Conservation (phyloP, 1,139 yeast genomes). For the Wickerhamomyces sp. region DNA sequence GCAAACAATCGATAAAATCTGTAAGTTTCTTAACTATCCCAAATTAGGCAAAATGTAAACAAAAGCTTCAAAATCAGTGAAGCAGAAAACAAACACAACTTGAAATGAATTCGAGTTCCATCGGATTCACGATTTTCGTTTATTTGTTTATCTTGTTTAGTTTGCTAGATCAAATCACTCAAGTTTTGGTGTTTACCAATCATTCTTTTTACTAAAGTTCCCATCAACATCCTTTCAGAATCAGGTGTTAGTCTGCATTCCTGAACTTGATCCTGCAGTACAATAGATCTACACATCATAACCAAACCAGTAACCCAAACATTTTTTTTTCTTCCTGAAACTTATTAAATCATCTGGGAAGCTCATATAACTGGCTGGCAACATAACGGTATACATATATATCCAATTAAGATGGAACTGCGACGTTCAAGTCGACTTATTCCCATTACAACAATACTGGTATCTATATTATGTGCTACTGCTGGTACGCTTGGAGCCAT, state of each 20-base stretch:
- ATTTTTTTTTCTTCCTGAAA: too few relatives aligned
- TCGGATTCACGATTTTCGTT: too few relatives aligned
- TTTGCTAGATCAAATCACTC: too few relatives aligned
- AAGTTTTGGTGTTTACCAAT: too few relatives aligned
- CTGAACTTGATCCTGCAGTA: too few relatives aligned
- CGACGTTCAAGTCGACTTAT: slow-evolving; percentile 1
- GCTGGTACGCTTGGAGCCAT: slow-evolving; percentile 14
- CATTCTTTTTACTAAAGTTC: too few relatives aligned
- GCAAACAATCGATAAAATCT: background rate
- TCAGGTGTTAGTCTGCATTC: too few relatives aligned
- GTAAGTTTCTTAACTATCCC: background rate
- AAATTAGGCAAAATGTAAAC: slow-evolving; percentile 11
- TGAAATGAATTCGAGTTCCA: background rate
- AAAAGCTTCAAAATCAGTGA: background rate
- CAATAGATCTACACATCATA: too few relatives aligned
- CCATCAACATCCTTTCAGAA: too few relatives aligned
- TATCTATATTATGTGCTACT: slow-evolving; percentile 8
- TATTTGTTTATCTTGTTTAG: background rate
- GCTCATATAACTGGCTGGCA: too few relatives aligned
- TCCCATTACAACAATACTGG: background rate
- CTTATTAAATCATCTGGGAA: too few relatives aligned
- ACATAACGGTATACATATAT: background rate
- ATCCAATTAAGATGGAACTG: background rate
- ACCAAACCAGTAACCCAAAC: too few relatives aligned
- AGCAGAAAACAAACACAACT: background rate